Evolutionary conservation across 495 filamentous ascomycete species (phyloP), one percentile per base, ranked within the genome.

Genomic region (Penicillium coffeae): DNA sequence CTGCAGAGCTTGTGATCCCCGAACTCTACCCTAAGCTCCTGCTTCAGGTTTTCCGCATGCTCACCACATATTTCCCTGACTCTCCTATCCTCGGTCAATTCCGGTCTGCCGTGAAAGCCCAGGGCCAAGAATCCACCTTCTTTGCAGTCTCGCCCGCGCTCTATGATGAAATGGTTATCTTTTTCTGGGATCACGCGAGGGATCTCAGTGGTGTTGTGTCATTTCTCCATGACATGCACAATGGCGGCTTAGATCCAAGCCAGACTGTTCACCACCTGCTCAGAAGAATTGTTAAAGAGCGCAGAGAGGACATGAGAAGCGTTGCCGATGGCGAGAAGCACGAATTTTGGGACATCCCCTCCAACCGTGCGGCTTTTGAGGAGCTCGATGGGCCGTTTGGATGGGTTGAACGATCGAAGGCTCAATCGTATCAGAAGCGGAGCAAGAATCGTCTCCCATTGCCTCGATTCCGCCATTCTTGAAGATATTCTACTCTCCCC

Each of bases 211-310:
- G 73, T 8, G 77, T 91, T 27, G 59, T 83, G 9, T 70, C 80
- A 9, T 66, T 90, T 3, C 66, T 94, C 6, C 65, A 72, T 35
- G 89, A 96, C 64, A 96, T 96, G 90, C 81, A 87, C 33, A 63
- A 77, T 8, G 79, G 73, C 1, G 89, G 87, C 7, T 63, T 92
- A 19, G 78, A 79, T 15, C 76, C 79, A 25, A 77, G 89, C 51
- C 50, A 51, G 0, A 71, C 70, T n/a, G 88, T 86, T 1, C 58
- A 73, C 10, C 53, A 54, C 0, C 52, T 90, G 12, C 52, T 91
- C 4, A 36, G 48, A 3, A 49, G 45, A 9, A 68, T 77, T 25
- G 38, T 56, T 6, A 45, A 44, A 12, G 51, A 65, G 30, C 58
- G 63, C 1, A 37, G 54, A 8, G 34, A 37, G 14, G 67, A 71